Conservation (phyloP, 1,284 basidiomycete species). For the Moesziomyces sp. region DNA sequence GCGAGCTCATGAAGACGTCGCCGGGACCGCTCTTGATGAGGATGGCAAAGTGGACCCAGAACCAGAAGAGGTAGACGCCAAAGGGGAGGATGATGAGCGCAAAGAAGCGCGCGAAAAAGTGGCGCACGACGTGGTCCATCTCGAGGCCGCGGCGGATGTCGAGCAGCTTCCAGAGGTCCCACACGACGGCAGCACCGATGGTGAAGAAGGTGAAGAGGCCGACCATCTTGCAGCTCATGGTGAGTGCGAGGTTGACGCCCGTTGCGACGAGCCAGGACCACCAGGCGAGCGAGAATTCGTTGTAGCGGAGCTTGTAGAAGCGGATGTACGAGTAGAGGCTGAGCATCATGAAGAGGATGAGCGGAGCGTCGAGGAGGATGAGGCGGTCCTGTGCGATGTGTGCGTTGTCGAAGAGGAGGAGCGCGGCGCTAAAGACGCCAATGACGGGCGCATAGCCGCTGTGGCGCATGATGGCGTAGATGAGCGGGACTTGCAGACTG, state of each 20-base stretch:
- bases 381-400: conserved; percentile 94
- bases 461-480: conserved; percentile 97
- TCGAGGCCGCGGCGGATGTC: conserved; percentile 82
- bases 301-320: conserved; percentile 93
- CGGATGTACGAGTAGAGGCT: conserved; percentile 94
- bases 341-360: conserved; percentile 94
- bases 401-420: conserved; percentile 95
- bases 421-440: conserved; percentile 83
- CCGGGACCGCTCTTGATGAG: conserved; percentile 91
- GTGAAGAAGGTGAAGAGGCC: conserved; percentile 90
- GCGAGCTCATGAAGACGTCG: conserved; percentile 95
- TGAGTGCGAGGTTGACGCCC: conserved; percentile 91
- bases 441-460: conserved; percentile 91
- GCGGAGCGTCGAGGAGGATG: conserved; percentile 91
- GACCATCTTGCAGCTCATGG: conserved; percentile 98
- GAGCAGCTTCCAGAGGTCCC: conserved; percentile 94
- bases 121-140: conserved; percentile 82
- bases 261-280: conserved; percentile 94
- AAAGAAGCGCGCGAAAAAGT: conserved; percentile 85
- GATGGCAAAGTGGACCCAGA: conserved; percentile 93
- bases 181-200: conserved; percentile 88
- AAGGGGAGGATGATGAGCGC: conserved; percentile 91
- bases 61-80: conserved; percentile 91
- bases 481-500: conserved; percentile 85
- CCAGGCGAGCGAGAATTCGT: conserved; percentile 73